Percentiles rank a stretch among this genome's conserved stretches.
phyloP scores from a whole-genome alignment of 2,329 filamentous ascomycete genomes.

The Exophiala lecanii-corni region DNA sequence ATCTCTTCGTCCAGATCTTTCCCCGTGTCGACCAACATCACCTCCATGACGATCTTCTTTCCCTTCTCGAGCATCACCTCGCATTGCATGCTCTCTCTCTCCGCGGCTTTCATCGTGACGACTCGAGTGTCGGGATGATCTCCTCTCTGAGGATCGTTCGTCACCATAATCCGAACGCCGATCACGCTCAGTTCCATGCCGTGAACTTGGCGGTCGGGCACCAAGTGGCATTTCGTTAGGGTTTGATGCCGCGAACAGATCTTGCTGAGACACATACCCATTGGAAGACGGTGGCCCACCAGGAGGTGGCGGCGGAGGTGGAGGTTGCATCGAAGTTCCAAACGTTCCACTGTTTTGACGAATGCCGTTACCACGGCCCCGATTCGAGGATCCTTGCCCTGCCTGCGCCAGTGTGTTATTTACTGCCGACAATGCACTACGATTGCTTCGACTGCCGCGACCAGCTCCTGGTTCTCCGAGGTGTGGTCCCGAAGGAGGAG shows the following conservation, averaged over 20 bases:
- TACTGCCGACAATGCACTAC: slow-evolving; percentile 39
- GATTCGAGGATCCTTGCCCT: slow-evolving; percentile 33
- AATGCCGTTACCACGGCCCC: slow-evolving; percentile 34
- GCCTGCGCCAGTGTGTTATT: slow-evolving; percentile 46
- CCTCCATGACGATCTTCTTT: slow-evolving; percentile 20
- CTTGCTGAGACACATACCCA: slow-evolving; percentile 28
- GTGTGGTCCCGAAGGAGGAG: slow-evolving; percentile 34
- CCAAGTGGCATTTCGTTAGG: slow-evolving; percentile 28
- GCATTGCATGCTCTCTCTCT: slow-evolving; percentile 16
- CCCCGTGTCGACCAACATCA: slow-evolving; percentile 9
- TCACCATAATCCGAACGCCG: slow-evolving; percentile 14
- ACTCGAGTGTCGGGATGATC: slow-evolving; percentile 22
- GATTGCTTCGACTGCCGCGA: slow-evolving; percentile 42
- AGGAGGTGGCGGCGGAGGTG: slow-evolving; percentile 28
- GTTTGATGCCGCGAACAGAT: slow-evolving; percentile 32
- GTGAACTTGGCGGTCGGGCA: slow-evolving; percentile 16
- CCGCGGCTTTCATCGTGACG: slow-evolving; percentile 22
- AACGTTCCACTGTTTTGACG: slow-evolving; percentile 30
- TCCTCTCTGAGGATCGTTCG: slow-evolving; percentile 22
- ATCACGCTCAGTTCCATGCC: slow-evolving; percentile 23
- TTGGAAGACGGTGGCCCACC: slow-evolving; percentile 32
- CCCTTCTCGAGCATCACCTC: slow-evolving; percentile 17
- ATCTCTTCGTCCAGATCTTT: slow-evolving; percentile 15
- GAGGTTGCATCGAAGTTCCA: slow-evolving; percentile 26
- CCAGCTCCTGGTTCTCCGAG: slow-evolving; percentile 30